A percentile compares a stretch with the other conserved stretches of the same genome.
These are phyloP conservation scores for Colletotrichum cordylinicola DNA, from an alignment of 2,329 filamentous ascomycete species.

Conservation along the genomic window DNA sequence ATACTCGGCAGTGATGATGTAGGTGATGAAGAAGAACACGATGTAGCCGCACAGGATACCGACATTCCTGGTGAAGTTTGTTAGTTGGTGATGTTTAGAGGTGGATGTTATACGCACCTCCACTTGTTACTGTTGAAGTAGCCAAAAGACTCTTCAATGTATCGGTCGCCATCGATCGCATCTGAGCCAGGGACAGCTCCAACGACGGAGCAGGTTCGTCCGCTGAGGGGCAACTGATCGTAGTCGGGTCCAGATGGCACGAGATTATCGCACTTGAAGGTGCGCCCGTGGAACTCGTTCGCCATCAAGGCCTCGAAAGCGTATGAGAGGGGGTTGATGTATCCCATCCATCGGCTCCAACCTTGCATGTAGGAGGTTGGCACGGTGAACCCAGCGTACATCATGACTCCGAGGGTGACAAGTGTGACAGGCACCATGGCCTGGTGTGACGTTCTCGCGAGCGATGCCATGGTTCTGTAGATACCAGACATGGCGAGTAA, in stretches of 20 bases:
- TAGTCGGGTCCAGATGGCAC: conserved; percentile 49
- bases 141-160: conserved; percentile 45
- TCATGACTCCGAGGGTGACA: conserved; percentile 70
- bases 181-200: conserved; percentile 48
- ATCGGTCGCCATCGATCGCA: conserved; percentile 49
- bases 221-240: conserved; percentile 33
- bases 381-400: conserved; percentile 74
- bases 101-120: conserved; percentile 29
- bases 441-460: conserved; percentile 33
- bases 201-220: conserved; percentile 51
- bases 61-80: conserved; percentile 55
- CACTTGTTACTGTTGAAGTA: conserved; percentile 53
- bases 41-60: conserved; percentile 72
- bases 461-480: conserved; percentile 33
- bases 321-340: conserved; percentile 80
- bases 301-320: conserved; percentile 82
- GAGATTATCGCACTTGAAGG: conserved; percentile 58
- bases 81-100: background rate
- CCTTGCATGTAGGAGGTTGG: conserved; percentile 72
- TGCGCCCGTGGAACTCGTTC: conserved; percentile 77
- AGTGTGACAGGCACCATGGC: conserved; percentile 59
- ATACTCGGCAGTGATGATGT: conserved; percentile 69
- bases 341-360: conserved; percentile 86
- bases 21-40: conserved; percentile 62
- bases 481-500: conserved; percentile 34